Conservation (phyloP, 1,284 basidiomycete species). For the Cutaneotrichosporon sp. region DNA sequence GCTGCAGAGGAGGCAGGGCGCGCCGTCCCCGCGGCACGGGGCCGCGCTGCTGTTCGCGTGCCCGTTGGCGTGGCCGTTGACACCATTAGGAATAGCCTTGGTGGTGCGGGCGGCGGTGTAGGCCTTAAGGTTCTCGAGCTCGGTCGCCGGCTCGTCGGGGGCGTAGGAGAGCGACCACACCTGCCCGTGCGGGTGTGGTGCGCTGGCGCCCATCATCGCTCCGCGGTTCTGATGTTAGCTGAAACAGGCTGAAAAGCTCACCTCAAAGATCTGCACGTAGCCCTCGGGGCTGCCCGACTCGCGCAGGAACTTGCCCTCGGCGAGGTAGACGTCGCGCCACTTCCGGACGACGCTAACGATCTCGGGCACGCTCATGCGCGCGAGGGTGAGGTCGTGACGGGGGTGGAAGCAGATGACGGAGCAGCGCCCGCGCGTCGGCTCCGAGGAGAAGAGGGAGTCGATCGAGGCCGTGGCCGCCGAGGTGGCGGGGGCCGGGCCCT, state of each 20-base stretch:
- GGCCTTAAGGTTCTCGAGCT: slow-evolving; percentile 63
- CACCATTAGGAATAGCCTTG: no score
- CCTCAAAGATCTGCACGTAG: slow-evolving; percentile 89
- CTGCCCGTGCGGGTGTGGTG: slow-evolving; percentile 94
- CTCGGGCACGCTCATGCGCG: slow-evolving; percentile 65
- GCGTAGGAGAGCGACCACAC: slow-evolving; percentile 78
- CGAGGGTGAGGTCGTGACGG: slow-evolving; percentile 85
- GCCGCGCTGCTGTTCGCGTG: slow-evolving; percentile 36
- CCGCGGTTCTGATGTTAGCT: slow-evolving; percentile 75
- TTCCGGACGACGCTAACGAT: slow-evolving; percentile 71
- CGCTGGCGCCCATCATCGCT: slow-evolving; percentile 92
- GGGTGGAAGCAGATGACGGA: slow-evolving; percentile 92
- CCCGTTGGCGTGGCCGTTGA: neutral
- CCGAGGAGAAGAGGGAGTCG: slow-evolving; percentile 67
- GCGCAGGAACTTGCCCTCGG: slow-evolving; percentile 58
- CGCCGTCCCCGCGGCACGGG: slow-evolving; percentile 59
- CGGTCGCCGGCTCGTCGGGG: slow-evolving; percentile 69
- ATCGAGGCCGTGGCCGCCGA: slow-evolving; percentile 55
- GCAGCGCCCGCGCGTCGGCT: slow-evolving; percentile 79
- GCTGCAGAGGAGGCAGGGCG: slow-evolving; percentile 77
- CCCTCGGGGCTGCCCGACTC: slow-evolving; percentile 51
- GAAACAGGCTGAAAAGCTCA: slow-evolving; percentile 36
- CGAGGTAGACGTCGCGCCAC: slow-evolving; percentile 70
- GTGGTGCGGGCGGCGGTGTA: slow-evolving; percentile 53
- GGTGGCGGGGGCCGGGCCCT: slow-evolving; percentile 44